Evolutionary conservation across 768 basidiomycete species (phyloP).

Genomic region (Kwoniella pini): DNA sequence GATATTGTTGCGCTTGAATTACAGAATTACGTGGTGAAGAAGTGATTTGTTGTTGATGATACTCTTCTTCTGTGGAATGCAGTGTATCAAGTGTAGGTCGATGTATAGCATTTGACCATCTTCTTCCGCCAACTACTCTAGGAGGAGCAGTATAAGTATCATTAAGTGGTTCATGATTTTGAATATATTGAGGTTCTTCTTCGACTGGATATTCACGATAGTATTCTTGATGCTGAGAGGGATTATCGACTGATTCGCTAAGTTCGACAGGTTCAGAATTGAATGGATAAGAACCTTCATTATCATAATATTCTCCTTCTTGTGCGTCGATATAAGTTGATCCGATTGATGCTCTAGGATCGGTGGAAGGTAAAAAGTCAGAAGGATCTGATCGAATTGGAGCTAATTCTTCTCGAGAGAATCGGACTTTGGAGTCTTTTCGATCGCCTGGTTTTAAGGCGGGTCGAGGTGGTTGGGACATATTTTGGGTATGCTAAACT

Average conservation of each 20-base stretch:
- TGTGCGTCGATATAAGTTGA: conserved; percentile 5
- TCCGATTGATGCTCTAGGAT: conserved; percentile 14
- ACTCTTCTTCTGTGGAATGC: conserved; percentile 18
- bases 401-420: conserved; percentile 34
- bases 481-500: too few relatives aligned
- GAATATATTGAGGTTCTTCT: background rate
- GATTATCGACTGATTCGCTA: conserved; percentile 9
- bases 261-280: conserved; percentile 19
- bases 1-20: background rate
- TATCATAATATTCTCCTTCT: conserved; percentile 2
- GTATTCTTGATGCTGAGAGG: background rate
- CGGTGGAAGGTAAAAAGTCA: conserved; percentile 26
- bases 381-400: conserved; percentile 32
- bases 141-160: conserved; percentile 27
- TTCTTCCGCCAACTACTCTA: conserved; percentile 1
- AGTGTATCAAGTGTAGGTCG: conserved; percentile 27
- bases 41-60: background rate
- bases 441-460: conserved; percentile 29
- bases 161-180: background rate
- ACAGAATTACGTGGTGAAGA: conserved; percentile 14
- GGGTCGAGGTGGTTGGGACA: conserved; percentile 29
- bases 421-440: conserved; percentile 31
- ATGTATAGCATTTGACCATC: conserved; percentile 20
- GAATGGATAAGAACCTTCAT: conserved; percentile 10
- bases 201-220: background rate